A percentile compares a stretch with the other conserved stretches of the same genome.
Evolutionary conservation across 768 basidiomycete species (phyloP).

Genomic region (Amanita subjunquillea): DNA sequence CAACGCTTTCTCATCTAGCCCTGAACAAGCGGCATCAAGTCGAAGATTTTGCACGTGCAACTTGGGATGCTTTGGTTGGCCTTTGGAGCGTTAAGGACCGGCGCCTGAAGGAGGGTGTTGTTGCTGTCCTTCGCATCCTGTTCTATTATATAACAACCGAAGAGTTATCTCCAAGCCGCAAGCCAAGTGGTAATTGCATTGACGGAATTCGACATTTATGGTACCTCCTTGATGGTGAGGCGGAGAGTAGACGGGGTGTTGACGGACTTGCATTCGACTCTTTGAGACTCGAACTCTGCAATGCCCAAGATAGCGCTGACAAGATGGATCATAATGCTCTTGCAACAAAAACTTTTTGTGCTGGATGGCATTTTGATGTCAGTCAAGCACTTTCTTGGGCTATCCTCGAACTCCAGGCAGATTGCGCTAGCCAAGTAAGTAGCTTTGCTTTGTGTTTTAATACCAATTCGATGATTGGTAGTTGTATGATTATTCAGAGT

Average conservation of each 20-base stretch:
- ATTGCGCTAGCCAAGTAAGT: conserved; percentile 59
- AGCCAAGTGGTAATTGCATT: conserved; percentile 27
- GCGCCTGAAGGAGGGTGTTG: conserved; percentile 65
- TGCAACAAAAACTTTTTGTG: conserved; percentile 52
- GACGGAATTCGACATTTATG: conserved; percentile 43
- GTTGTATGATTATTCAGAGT: conserved; percentile 60
- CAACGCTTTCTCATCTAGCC: conserved; percentile 64
- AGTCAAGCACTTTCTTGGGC: conserved; percentile 73
- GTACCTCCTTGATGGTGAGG: conserved; percentile 49
- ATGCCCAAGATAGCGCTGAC: conserved; percentile 11
- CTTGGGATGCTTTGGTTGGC: conserved; percentile 55
- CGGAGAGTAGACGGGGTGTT: conserved; percentile 52
- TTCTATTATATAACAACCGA: conserved; percentile 58
- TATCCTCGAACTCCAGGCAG: conserved; percentile 69
- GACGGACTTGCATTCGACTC: conserved; percentile 56
- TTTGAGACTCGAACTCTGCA: conserved; percentile 43
- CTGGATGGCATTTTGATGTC: conserved; percentile 63
- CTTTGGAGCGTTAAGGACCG: conserved; percentile 79
- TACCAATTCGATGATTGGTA: conserved; percentile 16
- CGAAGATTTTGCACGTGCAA: conserved; percentile 43
- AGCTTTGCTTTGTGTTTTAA: background rate
- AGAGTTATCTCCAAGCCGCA: conserved; percentile 10
- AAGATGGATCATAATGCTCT: conserved; percentile 31
- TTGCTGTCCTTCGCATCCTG: conserved; percentile 61
- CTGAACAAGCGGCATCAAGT: conserved; percentile 61